phyloP scores from a whole-genome alignment of 2,329 filamentous ascomycete genomes.

The Fusarium pseudoanthophilum region DNA sequence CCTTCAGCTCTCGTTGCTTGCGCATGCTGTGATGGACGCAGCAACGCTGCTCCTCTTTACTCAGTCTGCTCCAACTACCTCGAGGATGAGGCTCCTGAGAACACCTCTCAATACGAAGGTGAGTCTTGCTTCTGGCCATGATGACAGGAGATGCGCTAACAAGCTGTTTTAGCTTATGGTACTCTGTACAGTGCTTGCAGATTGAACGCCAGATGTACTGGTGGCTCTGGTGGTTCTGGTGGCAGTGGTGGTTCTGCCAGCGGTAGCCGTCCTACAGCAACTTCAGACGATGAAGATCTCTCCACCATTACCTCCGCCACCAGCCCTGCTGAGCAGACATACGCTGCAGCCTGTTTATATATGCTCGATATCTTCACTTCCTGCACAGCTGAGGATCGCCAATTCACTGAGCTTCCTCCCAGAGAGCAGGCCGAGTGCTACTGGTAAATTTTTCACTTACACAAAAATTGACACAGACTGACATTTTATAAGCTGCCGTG shows the following conservation, averaged over 20 bases:
- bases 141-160: slow-evolving; percentile 5
- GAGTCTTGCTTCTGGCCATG: background rate
- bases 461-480: slow-evolving; percentile 3
- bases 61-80: slow-evolving; percentile 47
- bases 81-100: slow-evolving; percentile 33
- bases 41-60: slow-evolving; percentile 41
- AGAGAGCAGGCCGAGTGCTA: slow-evolving; percentile 48
- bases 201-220: slow-evolving; percentile 18
- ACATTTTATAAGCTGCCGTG: slow-evolving; percentile 40
- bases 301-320: slow-evolving; percentile 22
- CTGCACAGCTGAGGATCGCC: slow-evolving; percentile 39
- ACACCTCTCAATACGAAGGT: slow-evolving; percentile 43
- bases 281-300: background rate
- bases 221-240: slow-evolving; percentile 1
- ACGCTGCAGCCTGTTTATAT: slow-evolving; percentile 40
- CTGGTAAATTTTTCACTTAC: slow-evolving; percentile 41
- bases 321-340: slow-evolving; percentile 29
- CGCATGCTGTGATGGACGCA: slow-evolving; percentile 44
- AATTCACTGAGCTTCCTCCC: slow-evolving; percentile 43
- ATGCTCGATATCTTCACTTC: slow-evolving; percentile 45
- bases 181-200: slow-evolving; percentile 42
- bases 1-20: slow-evolving; percentile 40
- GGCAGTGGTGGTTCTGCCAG: background rate
- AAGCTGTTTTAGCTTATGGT: slow-evolving; percentile 39
- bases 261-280: slow-evolving; percentile 9